phyloP scores from a whole-genome alignment of 2,329 filamentous ascomycete genomes.

The Colletotrichum sidae region DNA sequence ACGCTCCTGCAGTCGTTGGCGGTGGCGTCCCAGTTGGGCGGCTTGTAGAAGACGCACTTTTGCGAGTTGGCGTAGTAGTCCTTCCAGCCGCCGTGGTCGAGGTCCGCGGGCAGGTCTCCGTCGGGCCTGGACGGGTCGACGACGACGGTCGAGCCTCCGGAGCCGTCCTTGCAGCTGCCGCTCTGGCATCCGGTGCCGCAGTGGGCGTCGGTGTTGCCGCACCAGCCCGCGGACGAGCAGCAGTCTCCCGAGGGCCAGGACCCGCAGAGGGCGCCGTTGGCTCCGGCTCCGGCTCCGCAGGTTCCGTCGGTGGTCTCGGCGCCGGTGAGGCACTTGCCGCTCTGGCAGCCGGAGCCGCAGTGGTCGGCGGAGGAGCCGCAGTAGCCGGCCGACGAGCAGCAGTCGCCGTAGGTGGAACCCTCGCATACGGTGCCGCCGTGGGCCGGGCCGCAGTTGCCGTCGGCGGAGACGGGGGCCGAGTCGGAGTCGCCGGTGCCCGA shows the following conservation, averaged over 20 bases:
- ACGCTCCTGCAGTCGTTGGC: no score
- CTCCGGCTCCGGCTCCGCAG: neutral
- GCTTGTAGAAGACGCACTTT: no score
- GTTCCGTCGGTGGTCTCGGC: neutral
- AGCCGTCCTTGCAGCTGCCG: neutral
- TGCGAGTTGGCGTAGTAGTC: no score
- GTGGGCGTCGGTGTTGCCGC: slow-evolving; percentile 1
- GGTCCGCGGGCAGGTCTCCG: no score
- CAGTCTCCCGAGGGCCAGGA: neutral
- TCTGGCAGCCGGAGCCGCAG: slow-evolving; percentile 5
- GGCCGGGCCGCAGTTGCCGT: neutral
- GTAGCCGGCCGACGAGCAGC: neutral
- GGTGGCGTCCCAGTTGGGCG: no score
- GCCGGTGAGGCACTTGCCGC: neutral
- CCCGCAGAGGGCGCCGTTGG: neutral
- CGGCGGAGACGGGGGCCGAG: neutral
- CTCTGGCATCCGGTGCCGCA: slow-evolving; percentile 5
- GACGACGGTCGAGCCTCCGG: no score
- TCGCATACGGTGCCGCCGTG: neutral
- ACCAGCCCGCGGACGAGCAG: slow-evolving; percentile 2
- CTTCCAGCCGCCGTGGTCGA: no score
- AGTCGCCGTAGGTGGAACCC: neutral
- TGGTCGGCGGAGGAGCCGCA: neutral
- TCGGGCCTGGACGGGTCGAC: no score
- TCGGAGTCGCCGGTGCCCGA: slow-evolving; percentile 2